Evolutionary conservation across 768 basidiomycete genomes (phyloP).

Genomic region (Xanthoconium stramineum): DNA sequence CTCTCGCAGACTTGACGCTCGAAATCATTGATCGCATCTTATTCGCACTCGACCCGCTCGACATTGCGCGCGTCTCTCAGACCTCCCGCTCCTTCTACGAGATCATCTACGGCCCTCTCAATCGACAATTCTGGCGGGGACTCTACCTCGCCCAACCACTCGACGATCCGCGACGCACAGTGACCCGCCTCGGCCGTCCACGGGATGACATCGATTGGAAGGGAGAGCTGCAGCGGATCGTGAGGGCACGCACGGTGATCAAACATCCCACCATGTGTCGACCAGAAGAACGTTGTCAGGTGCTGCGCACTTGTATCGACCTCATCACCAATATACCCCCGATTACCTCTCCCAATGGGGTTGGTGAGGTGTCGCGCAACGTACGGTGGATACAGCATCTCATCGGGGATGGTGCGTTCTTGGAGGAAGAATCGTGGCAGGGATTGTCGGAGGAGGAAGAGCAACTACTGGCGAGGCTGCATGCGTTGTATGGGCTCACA

Average conservation of each 20-base stretch:
- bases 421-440: constrained; percentile 36
- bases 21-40: constrained; percentile 64
- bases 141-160: constrained; percentile 62
- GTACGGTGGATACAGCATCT: constrained; percentile 48
- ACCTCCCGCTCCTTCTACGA: constrained; percentile 42
- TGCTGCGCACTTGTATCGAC: constrained; percentile 50
- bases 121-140: constrained; percentile 50
- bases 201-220: constrained; percentile 48
- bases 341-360: constrained; percentile 22
- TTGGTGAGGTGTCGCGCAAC: constrained; percentile 42
- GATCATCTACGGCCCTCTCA: constrained; percentile 48
- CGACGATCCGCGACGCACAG: constrained; percentile 59
- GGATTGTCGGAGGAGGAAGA: constrained; percentile 34
- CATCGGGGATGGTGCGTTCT: constrained; percentile 41
- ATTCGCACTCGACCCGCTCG: constrained; percentile 53
- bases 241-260: constrained; percentile 53
- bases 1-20: constrained; percentile 44
- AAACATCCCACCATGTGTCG: constrained; percentile 32
- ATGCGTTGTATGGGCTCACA: constrained; percentile 57
- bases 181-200: constrained; percentile 33
- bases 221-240: constrained; percentile 48
- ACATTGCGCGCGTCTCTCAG: constrained; percentile 53
- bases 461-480: constrained; percentile 50
- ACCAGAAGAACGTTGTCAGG: constrained; percentile 40
- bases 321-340: constrained; percentile 45